These are phyloP conservation scores for Kazachstania taianensis DNA, from an alignment of 805 yeast species.

Conservation along the genomic window DNA sequence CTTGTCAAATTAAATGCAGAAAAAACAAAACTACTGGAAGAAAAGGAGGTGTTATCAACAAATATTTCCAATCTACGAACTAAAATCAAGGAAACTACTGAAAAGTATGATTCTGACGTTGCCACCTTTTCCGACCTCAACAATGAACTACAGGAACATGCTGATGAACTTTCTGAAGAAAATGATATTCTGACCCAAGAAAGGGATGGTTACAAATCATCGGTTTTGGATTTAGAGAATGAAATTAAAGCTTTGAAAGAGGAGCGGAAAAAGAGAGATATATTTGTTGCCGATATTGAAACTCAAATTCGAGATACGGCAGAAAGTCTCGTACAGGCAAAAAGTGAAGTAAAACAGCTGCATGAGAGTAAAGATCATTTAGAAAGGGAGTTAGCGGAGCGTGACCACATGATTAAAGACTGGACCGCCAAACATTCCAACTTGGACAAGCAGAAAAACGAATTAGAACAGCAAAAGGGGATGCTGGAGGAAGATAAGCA, in stretches of 20 bases:
- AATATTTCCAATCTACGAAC: constrained; percentile 5
- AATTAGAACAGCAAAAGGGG: background rate
- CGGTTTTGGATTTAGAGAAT: background rate
- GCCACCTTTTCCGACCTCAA: background rate
- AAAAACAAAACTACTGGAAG: constrained; percentile 4
- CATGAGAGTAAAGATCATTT: background rate
- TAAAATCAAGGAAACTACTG: background rate
- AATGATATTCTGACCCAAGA: background rate
- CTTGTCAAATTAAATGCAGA: constrained; percentile 7
- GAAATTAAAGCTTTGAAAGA: constrained; percentile 1
- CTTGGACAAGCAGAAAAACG: no score
- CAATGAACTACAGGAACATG: constrained; percentile 1
- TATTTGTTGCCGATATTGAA: background rate
- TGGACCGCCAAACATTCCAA: constrained; percentile 1
- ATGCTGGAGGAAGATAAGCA: background rate
- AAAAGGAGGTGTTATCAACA: constrained; percentile 4
- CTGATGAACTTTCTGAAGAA: constrained; percentile 1
- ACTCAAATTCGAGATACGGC: background rate
- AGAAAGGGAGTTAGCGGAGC: background rate
- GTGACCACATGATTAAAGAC: background rate
- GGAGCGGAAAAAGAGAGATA: background rate
- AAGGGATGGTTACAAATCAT: constrained; percentile 1
- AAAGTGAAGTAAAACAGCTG: background rate
- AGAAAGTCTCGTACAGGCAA: background rate
- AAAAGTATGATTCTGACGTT: background rate